Evolutionary conservation across 345 rosid species (phyloP).

Genomic region (Corymbia maculata): DNA sequence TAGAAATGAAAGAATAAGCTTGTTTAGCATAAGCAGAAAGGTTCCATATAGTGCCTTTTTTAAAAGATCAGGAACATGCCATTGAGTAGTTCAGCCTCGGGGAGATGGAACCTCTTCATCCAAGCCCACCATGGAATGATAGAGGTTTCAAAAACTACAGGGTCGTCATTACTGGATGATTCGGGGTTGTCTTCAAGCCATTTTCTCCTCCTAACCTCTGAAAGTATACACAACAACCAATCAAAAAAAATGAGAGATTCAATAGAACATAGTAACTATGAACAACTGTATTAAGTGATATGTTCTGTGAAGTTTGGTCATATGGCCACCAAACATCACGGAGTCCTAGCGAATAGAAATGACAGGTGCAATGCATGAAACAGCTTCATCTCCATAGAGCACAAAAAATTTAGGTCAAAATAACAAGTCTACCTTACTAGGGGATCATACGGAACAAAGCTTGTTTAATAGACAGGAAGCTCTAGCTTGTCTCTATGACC

Average conservation of each 20-base stretch:
- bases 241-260: neutral
- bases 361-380: neutral
- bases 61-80: conserved; percentile 26
- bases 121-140: conserved; percentile 96
- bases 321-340: neutral
- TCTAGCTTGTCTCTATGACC: neutral
- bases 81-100: conserved; percentile 84
- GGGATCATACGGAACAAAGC: neutral
- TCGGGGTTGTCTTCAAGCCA: conserved; percentile 79
- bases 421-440: neutral
- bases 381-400: neutral
- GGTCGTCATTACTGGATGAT: conserved; percentile 66
- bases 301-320: neutral
- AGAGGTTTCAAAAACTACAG: conserved; percentile 76
- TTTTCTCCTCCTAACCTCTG: conserved; percentile 93
- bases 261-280: neutral
- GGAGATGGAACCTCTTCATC: conserved; percentile 87
- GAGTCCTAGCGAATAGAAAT: neutral
- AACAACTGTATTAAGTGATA: neutral
- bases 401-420: neutral
- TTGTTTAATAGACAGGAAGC: neutral
- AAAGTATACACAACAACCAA: neutral
- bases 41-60: neutral
- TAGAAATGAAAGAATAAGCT: neutral
- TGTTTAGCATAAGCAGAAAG: neutral